phyloP scores from a whole-genome alignment of 805 yeast genomes.

The Candida nemodendra region DNA sequence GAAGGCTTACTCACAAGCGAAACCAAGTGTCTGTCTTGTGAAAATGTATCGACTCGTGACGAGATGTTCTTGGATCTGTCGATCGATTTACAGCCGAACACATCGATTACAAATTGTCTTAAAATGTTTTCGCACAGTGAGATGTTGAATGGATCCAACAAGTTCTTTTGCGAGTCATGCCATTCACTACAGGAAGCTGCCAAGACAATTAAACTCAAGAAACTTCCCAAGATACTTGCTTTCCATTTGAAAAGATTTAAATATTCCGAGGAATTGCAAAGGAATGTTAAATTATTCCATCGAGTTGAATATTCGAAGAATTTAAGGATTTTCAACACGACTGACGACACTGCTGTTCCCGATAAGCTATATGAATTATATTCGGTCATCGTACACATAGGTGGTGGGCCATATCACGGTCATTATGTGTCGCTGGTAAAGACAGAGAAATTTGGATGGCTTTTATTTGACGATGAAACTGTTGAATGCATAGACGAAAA shows the following conservation, averaged over 20 bases:
- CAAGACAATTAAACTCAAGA: slow-evolving; percentile 77
- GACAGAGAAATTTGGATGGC: slow-evolving; percentile 79
- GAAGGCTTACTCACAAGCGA: slow-evolving; percentile 85
- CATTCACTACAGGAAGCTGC: slow-evolving; percentile 92
- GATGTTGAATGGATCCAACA: slow-evolving; percentile 80
- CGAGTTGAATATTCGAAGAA: slow-evolving; percentile 77
- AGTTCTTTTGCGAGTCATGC: slow-evolving; percentile 90
- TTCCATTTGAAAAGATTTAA: slow-evolving; percentile 90
- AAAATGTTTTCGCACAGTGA: slow-evolving; percentile 84
- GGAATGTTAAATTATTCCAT: slow-evolving; percentile 84
- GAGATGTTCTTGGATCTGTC: slow-evolving; percentile 87
- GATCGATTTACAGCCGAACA: slow-evolving; percentile 74
- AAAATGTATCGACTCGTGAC: slow-evolving; percentile 72
- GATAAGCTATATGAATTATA: slow-evolving; percentile 74
- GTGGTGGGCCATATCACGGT: slow-evolving; percentile 98
- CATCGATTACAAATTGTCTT: slow-evolving; percentile 73
- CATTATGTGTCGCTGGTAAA: slow-evolving; percentile 89
- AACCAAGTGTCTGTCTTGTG: slow-evolving; percentile 88
- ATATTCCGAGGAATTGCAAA: slow-evolving; percentile 77
- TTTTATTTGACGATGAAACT: slow-evolving; percentile 91
- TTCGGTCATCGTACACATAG: slow-evolving; percentile 89
- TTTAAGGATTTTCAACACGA: slow-evolving; percentile 67
- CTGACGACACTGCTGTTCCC: slow-evolving; percentile 49
- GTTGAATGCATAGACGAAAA: slow-evolving; percentile 84
- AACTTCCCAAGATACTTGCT: slow-evolving; percentile 74